A percentile compares a stretch with the other conserved stretches of the same genome.
Evolutionary conservation across 768 basidiomycete genomes (phyloP).

Genomic region (Cystobasidiopsis lactophilus): DNA sequence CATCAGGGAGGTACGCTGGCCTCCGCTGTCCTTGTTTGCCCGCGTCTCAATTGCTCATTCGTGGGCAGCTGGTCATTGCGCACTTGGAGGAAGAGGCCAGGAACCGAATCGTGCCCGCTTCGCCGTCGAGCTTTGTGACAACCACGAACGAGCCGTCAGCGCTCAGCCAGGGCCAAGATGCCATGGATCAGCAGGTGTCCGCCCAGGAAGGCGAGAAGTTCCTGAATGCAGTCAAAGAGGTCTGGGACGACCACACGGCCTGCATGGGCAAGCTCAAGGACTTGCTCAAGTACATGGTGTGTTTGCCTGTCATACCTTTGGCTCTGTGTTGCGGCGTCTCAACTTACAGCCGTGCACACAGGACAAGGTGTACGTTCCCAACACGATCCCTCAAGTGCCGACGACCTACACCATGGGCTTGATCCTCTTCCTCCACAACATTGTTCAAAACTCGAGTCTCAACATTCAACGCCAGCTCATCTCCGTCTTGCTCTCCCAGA

Average conservation of each 20-base stretch:
- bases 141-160: no score
- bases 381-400: slow-evolving; percentile 40
- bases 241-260: slow-evolving; percentile 84
- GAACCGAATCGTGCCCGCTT: slow-evolving; percentile 54
- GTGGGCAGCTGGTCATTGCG: slow-evolving; percentile 51
- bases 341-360: no score
- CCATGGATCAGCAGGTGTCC: slow-evolving; percentile 4
- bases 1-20: no score
- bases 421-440: slow-evolving; percentile 60
- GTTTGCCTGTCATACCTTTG: slow-evolving; percentile 13
- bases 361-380: slow-evolving; percentile 65
- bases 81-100: slow-evolving; percentile 62
- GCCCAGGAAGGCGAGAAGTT: slow-evolving; percentile 59
- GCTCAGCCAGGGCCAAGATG: slow-evolving; percentile 7
- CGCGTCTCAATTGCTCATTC: no score
- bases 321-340: no score
- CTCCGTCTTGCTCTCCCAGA: slow-evolving; percentile 58
- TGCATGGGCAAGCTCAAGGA: slow-evolving; percentile 74
- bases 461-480: slow-evolving; percentile 65
- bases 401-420: slow-evolving; percentile 62
- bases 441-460: slow-evolving; percentile 24
- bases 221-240: slow-evolving; percentile 53
- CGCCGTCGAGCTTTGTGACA: slow-evolving; percentile 39
- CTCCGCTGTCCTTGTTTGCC: no score
- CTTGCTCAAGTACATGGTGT: slow-evolving; percentile 87